A percentile compares a stretch with the other conserved stretches of the same genome.
Evolutionary conservation across 176 grass and related monocot species (phyloP).

Genomic region (Zizania latifolia): DNA sequence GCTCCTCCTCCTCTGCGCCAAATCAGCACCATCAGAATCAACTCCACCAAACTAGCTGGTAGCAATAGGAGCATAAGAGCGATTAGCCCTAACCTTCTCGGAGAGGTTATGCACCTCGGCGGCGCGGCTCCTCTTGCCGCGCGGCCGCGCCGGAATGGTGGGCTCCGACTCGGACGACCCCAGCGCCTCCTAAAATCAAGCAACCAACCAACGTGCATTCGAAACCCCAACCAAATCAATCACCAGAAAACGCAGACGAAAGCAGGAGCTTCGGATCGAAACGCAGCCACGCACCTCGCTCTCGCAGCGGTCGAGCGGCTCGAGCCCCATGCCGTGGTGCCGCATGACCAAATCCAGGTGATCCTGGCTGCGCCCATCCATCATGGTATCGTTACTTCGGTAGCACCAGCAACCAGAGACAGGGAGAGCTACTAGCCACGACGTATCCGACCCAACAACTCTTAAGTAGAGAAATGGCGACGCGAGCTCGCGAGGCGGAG

Average conservation of each 20-base stretch:
- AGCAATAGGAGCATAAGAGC: neutral
- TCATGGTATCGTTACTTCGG: neutral
- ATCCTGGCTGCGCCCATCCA: constrained; percentile 14
- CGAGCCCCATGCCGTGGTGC: constrained; percentile 30
- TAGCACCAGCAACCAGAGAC: too few species aligned
- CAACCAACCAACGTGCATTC: neutral
- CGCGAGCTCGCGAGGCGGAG: too few species aligned
- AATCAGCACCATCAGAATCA: neutral
- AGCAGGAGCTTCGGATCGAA: neutral
- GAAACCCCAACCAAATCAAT: neutral
- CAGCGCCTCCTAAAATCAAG: constrained; percentile 54
- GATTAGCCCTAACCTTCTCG: constrained; percentile 52
- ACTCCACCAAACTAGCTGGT: neutral
- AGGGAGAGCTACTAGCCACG: too few species aligned
- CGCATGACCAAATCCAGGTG: constrained; percentile 31
- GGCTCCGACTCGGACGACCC: constrained; percentile 62
- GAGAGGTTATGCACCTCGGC: constrained; percentile 97
- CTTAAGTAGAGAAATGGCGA: neutral
- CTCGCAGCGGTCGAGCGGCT: constrained; percentile 12
- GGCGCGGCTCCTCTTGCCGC: constrained; percentile 76
- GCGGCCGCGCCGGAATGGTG: constrained; percentile 28
- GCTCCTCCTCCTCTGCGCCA: constrained; percentile 63
- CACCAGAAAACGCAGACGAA: neutral
- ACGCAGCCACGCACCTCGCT: constrained; percentile 31
- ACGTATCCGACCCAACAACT: neutral